Percentiles rank a stretch among this genome's conserved stretches.
Evolutionary conservation across 2,329 filamentous ascomycete species (phyloP).

Genomic region (Diaporthe longicolla): DNA sequence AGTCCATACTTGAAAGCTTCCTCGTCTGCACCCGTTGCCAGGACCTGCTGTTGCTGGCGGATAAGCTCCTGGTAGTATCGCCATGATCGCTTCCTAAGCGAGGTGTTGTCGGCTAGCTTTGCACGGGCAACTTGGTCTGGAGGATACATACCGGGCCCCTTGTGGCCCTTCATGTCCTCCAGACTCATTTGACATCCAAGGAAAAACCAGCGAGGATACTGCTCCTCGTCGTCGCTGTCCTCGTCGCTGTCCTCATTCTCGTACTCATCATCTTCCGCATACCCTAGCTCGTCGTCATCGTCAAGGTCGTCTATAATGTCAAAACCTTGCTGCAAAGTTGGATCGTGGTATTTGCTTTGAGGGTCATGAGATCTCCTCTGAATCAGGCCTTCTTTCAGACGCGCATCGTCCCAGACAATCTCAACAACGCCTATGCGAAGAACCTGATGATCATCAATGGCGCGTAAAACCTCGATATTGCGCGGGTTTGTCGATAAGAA

Average conservation of each 20-base stretch:
- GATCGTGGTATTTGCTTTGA: background rate
- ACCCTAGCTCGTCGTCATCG: background rate
- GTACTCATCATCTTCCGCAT: background rate
- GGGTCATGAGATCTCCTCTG: background rate
- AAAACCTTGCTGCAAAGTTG: background rate
- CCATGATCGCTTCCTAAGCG: constrained; percentile 44
- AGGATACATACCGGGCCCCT: background rate
- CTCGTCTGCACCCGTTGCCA: constrained; percentile 43
- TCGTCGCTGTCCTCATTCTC: constrained; percentile 9
- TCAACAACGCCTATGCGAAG: constrained; percentile 3
- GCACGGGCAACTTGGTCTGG: constrained; percentile 20
- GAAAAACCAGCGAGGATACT: background rate
- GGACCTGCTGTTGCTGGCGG: constrained; percentile 51
- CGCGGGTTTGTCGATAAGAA: constrained; percentile 29
- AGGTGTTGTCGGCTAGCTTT: constrained; percentile 24
- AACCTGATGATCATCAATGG: constrained; percentile 14
- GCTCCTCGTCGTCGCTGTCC: background rate
- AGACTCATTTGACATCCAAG: background rate
- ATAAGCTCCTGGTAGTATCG: constrained; percentile 52
- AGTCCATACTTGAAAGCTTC: constrained; percentile 49
- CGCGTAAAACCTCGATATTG: constrained; percentile 21
- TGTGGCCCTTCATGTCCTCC: background rate
- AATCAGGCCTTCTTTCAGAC: too few species aligned
- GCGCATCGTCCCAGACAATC: background rate
- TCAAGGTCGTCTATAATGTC: constrained; percentile 1